Percentiles rank a stretch among this genome's conserved stretches.
Evolutionary conservation across 768 basidiomycete species (phyloP).

Genomic region (Trametes elegans): DNA sequence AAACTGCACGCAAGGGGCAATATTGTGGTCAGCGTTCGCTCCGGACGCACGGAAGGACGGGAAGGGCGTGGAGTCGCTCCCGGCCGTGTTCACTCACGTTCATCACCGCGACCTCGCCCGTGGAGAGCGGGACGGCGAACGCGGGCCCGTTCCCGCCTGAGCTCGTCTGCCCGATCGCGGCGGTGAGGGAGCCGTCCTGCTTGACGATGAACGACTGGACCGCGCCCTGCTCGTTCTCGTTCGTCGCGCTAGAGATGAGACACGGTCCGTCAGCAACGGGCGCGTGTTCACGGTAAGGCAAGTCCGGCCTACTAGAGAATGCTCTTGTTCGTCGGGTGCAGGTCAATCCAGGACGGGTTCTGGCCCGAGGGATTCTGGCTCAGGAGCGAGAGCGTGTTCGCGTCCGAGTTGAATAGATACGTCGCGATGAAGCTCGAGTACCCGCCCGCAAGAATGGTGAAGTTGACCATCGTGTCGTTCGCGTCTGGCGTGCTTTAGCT

Average conservation of each 20-base stretch:
- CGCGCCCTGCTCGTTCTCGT: constrained; percentile 44
- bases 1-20: constrained; percentile 36
- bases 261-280: not conserved
- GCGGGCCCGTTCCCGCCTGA: constrained; percentile 54
- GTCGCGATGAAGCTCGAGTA: constrained; percentile 58
- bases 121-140: constrained; percentile 48
- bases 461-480: constrained; percentile 51
- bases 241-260: constrained; percentile 45
- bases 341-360: constrained; percentile 61
- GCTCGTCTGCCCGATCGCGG: constrained; percentile 41
- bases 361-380: constrained; percentile 47
- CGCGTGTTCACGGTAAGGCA: not conserved
- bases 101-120: constrained; percentile 55
- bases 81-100: too few relatives aligned
- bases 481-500: not conserved
- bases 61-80: too few relatives aligned
- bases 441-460: constrained; percentile 68
- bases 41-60: too few relatives aligned
- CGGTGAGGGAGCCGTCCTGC: constrained; percentile 42
- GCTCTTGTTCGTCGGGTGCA: constrained; percentile 53
- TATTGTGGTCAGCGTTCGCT: not conserved
- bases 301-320: constrained; percentile 58
- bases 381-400: constrained; percentile 45
- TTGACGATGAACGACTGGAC: constrained; percentile 59
- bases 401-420: constrained; percentile 57